phyloP scores from a whole-genome alignment of 2,329 filamentous ascomycete species.

The Penicillium sp. region DNA sequence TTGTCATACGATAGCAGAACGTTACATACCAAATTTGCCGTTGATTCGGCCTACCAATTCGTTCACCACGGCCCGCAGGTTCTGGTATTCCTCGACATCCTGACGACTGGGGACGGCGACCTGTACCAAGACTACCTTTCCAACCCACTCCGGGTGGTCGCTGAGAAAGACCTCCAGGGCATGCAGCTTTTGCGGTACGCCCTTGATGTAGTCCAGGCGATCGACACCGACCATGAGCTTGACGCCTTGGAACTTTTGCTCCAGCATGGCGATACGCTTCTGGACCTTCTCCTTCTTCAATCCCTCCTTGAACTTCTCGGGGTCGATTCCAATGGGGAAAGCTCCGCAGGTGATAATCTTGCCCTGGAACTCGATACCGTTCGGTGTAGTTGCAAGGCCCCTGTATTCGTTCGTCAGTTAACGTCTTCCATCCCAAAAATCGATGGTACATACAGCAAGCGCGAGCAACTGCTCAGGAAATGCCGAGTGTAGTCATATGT shows the following conservation, averaged over 20 bases:
- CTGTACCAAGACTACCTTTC: constrained; percentile 93
- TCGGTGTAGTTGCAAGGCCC: constrained; percentile 71
- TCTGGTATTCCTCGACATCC: constrained; percentile 97
- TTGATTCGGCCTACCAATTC: constrained; percentile 97
- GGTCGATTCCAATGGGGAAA: constrained; percentile 97
- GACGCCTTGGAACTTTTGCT: constrained; percentile 90
- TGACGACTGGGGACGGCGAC: constrained; percentile 92
- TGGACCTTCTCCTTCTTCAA: constrained; percentile 82
- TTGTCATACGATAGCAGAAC: neutral
- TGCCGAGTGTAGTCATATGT: constrained; percentile 99
- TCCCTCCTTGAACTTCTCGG: constrained; percentile 91
- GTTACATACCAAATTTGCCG: constrained; percentile 72
- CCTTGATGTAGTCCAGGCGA: constrained; percentile 97
- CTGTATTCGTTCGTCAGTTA: constrained; percentile 24
- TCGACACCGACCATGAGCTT: constrained; percentile 97
- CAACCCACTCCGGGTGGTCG: constrained; percentile 97
- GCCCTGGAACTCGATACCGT: constrained; percentile 86
- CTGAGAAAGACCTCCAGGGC: constrained; percentile 95
- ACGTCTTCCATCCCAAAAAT: neutral
- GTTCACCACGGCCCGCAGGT: constrained; percentile 90
- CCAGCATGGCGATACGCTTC: constrained; percentile 79
- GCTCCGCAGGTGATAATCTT: constrained; percentile 89
- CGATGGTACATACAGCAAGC: constrained; percentile 66
- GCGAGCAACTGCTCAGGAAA: constrained; percentile 94
- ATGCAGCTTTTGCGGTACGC: constrained; percentile 95